Evolutionary conservation across 306 rosid genomes (phyloP), one percentile per base, ranked within the genome.

Genomic region (Myrica gale): DNA sequence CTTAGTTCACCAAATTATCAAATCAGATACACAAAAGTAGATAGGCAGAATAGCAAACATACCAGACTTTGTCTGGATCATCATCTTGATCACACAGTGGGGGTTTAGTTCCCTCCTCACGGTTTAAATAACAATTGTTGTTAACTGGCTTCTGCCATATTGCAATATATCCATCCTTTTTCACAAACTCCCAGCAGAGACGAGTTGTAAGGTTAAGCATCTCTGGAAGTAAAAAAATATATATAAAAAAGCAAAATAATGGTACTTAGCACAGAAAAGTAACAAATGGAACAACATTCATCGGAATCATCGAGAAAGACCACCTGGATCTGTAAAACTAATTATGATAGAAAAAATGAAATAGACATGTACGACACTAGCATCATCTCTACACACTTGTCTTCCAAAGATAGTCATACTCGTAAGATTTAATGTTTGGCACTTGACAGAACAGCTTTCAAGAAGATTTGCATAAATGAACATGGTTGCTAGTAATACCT

Each of bases 51-150:
- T 48, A 15, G 80, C 47, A 58, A 65, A 6, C 83, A 74, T 89
- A 91, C 98, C 98, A 88, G 79, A 93, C 97, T 71, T 87, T 83
- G 75, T 93, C 96, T 55, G 92, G 92, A 68, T 93, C 93, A 79
- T 93, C 96, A 71, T 82, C 77, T 60, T 86, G 71, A 62, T 86
- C 91, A 80, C 97, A 93, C 58, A 91, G 52, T n/a, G 88, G 89
- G 76, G 98, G 96, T 79, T 78, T 82, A 75, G 79, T 76, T 46
- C 65, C 85, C 19, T 69, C 17, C 39, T 82, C 85, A 19, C 90
- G 92, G 82, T 81, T 84, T 54, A 82, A 86, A 84, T 93, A 93
- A 84, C 98, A 93, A 87, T 80, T 88, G 71, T 90, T 93, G 83
- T 82, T 84, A 78, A 85, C 41, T 63, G 98, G 97, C 80, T 93